Evolutionary conservation across 2,329 filamentous ascomycete genomes (phyloP), one percentile per base, ranked within the genome.

Genomic region (Colletotrichum higginsianum): DNA sequence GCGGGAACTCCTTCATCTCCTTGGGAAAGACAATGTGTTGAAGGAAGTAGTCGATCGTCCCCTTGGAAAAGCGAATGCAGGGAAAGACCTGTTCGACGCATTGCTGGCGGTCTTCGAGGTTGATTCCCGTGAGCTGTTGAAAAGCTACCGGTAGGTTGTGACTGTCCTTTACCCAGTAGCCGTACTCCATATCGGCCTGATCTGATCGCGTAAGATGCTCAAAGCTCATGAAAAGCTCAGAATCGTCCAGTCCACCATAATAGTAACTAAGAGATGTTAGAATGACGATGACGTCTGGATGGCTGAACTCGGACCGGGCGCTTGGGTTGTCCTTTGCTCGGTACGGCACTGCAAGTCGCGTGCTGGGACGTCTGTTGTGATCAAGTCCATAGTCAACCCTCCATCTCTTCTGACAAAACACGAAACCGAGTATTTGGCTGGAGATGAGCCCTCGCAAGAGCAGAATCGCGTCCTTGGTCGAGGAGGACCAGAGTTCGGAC

Each of bases 301-400:
- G 89, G 15, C 89, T 89, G 75, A 91, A 92, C 72, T 92, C 90
- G 0, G 90, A 86, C 3, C 87, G 82, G 0, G 83, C 78, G 0
- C 87, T 82, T 0, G 89, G 90, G 3, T 75, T 85, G 61, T 90
- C 90, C 66, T 92, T 92, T 0, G 89, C 89, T 11, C 83, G 82
- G 73, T 86, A 93, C 0, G 90, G 91, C 0, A 93, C 88, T 0
- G 87, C 87, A 0, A 92, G 82, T 61, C 77, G 81, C 0, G 85
- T 88, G 0, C 68, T 58, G 0, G 84, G 86, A 0, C 74, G 73
- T 2, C 88, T 78, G 0, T 72, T 75, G 0, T 75, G 71, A 75
- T 90, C 86, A 0, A 88, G 81, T 0, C 92, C 91, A 70, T 91
- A 94, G 65, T 92, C 86, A 0, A 94, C 91, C 3, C 87, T 80